Evolutionary conservation across 176 grass and related monocot genomes (phyloP), one percentile per base, ranked within the genome.

Genomic region (Tillandsia leiboldiana): DNA sequence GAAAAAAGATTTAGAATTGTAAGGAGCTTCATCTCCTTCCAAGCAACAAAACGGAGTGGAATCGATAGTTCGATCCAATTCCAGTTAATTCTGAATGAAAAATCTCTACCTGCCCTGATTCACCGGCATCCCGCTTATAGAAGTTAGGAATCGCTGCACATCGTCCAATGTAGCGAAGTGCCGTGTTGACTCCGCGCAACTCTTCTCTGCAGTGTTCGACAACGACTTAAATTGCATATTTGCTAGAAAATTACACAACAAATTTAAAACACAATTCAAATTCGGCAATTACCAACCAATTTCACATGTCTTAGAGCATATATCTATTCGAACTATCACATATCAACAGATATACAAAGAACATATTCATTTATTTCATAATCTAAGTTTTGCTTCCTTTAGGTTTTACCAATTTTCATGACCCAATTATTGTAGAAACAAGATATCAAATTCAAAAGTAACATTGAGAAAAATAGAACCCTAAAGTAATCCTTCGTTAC

Each of bases 151-250:
- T 23, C 68, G 71, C 79, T 67, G 86, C 75, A 73, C 80, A 71
- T 63, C 74, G 63, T 14, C 79, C 84, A 67, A 90, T 82, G 49
- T 87, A 90, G 1, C 73, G 74, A 48, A 97, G 76, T 59, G 92
- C 81, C 20, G 84, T 81, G 68, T 87, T 90, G 33, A 73, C 58
- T 11, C 93, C 81, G 71, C 87, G 86, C 67, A 96, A 78, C 69
- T 49, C 74, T 53, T 84, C 73, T 72, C 93, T 96, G 83, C 26
- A 75, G 15, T 70, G 12, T 76, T 61, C 33, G 23, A 84, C 57
- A 65, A 57, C 74, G 1, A 28, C 1, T 68, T 15, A 80, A 68
- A 70, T 72, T 51, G 48, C 20, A 73, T 22, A 64, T 57, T 17
- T 1, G 29, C 29, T 33, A 33, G 29, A 42, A 42, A 42, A 42